Conservation (phyloP, 176 grass and related monocot genomes). For the Metroxylon sagu region DNA sequence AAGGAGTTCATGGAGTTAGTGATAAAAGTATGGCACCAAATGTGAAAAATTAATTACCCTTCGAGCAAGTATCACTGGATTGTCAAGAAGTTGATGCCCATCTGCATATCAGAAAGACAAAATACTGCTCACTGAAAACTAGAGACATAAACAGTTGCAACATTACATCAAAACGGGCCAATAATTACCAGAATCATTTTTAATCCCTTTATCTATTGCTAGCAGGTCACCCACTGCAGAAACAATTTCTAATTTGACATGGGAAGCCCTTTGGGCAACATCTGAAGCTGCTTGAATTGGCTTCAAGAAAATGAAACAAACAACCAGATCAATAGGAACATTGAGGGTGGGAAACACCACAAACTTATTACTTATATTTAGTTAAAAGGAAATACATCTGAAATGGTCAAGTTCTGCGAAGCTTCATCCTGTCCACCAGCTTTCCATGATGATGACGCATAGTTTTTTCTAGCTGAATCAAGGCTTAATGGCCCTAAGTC, state of each 20-base stretch:
- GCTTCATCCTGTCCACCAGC: constrained; percentile 36
- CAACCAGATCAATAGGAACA: background rate
- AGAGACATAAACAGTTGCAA: too few relatives aligned
- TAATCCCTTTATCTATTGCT: constrained; percentile 29
- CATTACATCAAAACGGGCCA: constrained; percentile 7
- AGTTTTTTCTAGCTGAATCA: constrained; percentile 63
- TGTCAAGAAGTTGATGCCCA: constrained; percentile 43
- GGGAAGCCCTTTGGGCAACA: constrained; percentile 29
- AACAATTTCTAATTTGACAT: constrained; percentile 29
- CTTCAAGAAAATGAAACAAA: constrained; percentile 2
- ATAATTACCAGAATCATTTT: constrained; percentile 45
- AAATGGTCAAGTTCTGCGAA: constrained; percentile 23
- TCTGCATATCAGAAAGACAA: constrained; percentile 31
- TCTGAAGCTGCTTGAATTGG: constrained; percentile 16
- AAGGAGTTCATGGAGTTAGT: too few relatives aligned
- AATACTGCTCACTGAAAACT: constrained; percentile 3
- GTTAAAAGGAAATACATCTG: constrained; percentile 2
- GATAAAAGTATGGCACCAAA: background rate
- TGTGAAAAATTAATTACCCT: constrained; percentile 44
- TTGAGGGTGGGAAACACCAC: background rate
- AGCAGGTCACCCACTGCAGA: constrained; percentile 27
- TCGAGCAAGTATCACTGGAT: constrained; percentile 42
- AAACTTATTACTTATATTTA: background rate
- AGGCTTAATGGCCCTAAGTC: constrained; percentile 67
- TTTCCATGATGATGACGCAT: constrained; percentile 81